phyloP scores from a whole-genome alignment of 1,284 basidiomycete genomes.

The Ustilago vetiveriae region DNA sequence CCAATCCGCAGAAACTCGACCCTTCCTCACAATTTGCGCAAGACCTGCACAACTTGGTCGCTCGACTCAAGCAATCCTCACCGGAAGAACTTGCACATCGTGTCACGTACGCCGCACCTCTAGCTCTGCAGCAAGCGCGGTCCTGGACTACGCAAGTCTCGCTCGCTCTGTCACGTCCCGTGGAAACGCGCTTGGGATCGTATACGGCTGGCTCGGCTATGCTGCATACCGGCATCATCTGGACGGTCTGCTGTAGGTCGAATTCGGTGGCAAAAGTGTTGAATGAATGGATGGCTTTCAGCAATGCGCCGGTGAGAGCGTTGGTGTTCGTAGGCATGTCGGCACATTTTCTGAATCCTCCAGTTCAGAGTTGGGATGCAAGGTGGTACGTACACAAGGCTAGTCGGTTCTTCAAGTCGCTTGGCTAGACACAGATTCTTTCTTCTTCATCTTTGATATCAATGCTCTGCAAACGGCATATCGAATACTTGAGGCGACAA shows the following conservation, averaged over 20 bases:
- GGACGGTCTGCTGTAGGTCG: slow-evolving; percentile 4
- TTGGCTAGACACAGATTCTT: too few relatives aligned
- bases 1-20: not conserved
- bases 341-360: slow-evolving; percentile 5
- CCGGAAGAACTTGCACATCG: not conserved
- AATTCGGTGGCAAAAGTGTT: not conserved
- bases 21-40: slow-evolving; percentile 4
- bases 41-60: slow-evolving; percentile 1
- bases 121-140: not conserved
- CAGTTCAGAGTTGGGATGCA: slow-evolving; percentile 5
- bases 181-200: slow-evolving; percentile 9
- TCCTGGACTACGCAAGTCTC: not conserved
- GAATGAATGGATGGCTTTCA: slow-evolving; percentile 2
- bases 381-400: not conserved
- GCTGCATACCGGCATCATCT: slow-evolving; percentile 9
- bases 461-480: too few relatives aligned
- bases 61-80: not conserved
- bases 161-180: not conserved
- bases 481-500: too few relatives aligned
- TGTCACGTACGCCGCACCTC: not conserved
- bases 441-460: too few relatives aligned
- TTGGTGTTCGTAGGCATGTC: slow-evolving; percentile 7
- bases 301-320: not conserved
- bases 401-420: not conserved
- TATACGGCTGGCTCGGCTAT: slow-evolving; percentile 5